Percentiles rank a stretch among this genome's conserved stretches.
Evolutionary conservation across 73 alveolate genomes (phyloP).

Genomic region (Paramecium caudatum): DNA sequence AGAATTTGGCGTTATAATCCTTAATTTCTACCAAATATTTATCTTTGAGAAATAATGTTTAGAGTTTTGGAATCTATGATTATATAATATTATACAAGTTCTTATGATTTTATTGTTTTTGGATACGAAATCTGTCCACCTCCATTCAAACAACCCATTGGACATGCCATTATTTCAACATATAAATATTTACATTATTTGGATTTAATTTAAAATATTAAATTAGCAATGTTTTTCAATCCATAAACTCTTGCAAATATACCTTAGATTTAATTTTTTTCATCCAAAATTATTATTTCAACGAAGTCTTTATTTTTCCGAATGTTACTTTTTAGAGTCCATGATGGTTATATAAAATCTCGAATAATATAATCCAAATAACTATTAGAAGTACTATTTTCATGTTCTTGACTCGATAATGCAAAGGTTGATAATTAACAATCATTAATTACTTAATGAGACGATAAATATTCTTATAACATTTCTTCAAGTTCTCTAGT

Average conservation of each 20-base stretch:
- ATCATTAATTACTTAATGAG: background rate
- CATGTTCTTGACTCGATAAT: constrained; percentile 56
- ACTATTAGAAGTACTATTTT: constrained; percentile 83
- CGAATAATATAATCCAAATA: constrained; percentile 83
- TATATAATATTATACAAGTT: background rate
- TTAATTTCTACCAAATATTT: too few species aligned
- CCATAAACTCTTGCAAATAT: constrained; percentile 94
- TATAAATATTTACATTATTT: constrained; percentile 91
- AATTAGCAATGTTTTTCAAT: constrained; percentile 93
- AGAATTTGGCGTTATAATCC: too few species aligned
- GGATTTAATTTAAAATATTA: constrained; percentile 87
- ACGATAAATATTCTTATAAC: constrained; percentile 21
- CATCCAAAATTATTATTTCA: constrained; percentile 81
- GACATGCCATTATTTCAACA: constrained; percentile 99
- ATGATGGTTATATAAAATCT: background rate
- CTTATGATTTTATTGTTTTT: too few species aligned
- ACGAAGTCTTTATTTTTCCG: constrained; percentile 90
- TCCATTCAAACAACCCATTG: constrained; percentile 98
- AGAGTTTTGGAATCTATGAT: constrained; percentile 18
- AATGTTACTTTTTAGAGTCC: background rate
- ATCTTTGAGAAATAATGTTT: too few species aligned
- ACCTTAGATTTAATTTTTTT: constrained; percentile 31
- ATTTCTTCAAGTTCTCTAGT: constrained; percentile 86
- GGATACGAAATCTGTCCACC: constrained; percentile 90
- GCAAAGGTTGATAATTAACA: background rate